phyloP scores from a whole-genome alignment of 768 basidiomycete species.

The Russula compacta region DNA sequence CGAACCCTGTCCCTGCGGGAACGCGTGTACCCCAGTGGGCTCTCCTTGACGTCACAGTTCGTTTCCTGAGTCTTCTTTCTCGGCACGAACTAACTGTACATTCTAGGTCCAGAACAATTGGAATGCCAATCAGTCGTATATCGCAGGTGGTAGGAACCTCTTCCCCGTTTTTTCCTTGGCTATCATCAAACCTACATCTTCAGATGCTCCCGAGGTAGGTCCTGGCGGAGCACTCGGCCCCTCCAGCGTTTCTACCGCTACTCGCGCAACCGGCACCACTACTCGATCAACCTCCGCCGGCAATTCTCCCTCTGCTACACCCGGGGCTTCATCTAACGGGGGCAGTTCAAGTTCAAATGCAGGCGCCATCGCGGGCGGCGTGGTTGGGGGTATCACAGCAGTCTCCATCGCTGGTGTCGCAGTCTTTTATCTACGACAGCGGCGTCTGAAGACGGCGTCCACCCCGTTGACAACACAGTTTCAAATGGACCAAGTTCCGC shows the following conservation, averaged over 20 bases:
- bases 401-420: not conserved
- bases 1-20: not conserved
- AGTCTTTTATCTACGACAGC: not conserved
- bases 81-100: not conserved
- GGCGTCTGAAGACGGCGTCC: not conserved
- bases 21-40: not conserved
- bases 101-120: not conserved
- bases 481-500: not conserved
- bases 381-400: not conserved
- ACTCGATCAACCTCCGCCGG: too few species aligned
- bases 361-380: not conserved
- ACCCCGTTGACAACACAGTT: not conserved
- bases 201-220: not conserved
- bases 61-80: too few species aligned
- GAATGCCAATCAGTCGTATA: not conserved
- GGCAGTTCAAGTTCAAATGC: not conserved
- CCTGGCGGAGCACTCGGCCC: not conserved
- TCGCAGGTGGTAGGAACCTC: not conserved
- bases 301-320: not conserved
- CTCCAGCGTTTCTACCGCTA: not conserved
- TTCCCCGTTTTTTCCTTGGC: too few species aligned
- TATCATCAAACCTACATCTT: not conserved
- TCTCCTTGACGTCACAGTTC: too few species aligned
- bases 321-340: not conserved
- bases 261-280: too few species aligned